phyloP scores from a whole-genome alignment of 2,329 filamentous ascomycete species.

The Pseudogymnoascus destructans region DNA sequence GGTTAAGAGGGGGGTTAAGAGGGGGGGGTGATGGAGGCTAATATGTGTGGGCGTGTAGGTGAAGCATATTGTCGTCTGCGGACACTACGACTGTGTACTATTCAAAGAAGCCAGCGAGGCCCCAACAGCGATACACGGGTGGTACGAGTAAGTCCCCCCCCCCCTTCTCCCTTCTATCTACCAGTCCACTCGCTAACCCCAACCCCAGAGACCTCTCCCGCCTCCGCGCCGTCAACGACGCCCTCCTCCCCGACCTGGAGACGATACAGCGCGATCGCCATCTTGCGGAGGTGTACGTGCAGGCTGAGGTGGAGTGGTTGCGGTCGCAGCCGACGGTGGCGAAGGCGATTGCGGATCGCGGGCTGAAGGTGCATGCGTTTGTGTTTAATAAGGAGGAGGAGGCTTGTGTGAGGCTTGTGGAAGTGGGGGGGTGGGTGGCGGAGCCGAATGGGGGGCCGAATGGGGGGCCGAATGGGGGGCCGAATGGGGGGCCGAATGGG shows the following conservation, averaged over 20 bases:
- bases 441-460: not conserved
- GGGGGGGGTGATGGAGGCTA: not conserved
- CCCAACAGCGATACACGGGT: conserved; percentile 35
- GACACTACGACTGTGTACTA: conserved; percentile 41
- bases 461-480: not conserved
- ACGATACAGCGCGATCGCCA: conserved; percentile 34
- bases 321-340: conserved; percentile 45
- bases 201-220: conserved; percentile 17
- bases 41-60: conserved; percentile 25
- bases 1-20: not conserved
- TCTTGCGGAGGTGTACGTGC: conserved; percentile 50
- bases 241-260: conserved; percentile 5
- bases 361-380: conserved; percentile 47
- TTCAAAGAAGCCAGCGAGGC: conserved; percentile 33
- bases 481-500: not conserved
- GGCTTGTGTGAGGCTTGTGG: conserved; percentile 38
- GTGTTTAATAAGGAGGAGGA: conserved; percentile 47
- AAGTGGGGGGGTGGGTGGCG: conserved; percentile 18
- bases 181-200: not conserved
- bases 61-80: conserved; percentile 42
- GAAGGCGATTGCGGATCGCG: conserved; percentile 45
- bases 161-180: not conserved
- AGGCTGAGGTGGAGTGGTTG: conserved; percentile 41
- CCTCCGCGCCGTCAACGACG: conserved; percentile 16
- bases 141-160: conserved; percentile 35